Conservation (phyloP, 2,329 filamentous ascomycete species). For the Ceratocystis albifundus region DNA sequence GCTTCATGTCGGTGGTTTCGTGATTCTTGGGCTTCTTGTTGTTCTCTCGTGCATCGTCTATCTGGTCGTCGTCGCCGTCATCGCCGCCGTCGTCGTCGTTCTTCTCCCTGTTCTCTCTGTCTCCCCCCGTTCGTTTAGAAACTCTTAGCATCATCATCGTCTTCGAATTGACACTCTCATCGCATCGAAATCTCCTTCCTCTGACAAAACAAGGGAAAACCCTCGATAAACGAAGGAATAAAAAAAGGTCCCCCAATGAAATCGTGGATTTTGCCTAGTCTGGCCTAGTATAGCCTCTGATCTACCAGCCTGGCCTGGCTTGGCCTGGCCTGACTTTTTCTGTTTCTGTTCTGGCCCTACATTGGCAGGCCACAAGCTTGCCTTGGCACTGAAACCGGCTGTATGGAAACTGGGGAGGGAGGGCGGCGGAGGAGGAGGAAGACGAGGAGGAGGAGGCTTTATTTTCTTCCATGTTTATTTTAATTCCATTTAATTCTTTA, state of each 20-base stretch:
- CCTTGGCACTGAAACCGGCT: slow-evolving; percentile 5
- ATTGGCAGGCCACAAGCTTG: neutral
- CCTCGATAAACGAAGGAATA: neutral
- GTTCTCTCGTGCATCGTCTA: too few species aligned
- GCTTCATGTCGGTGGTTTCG: too few species aligned
- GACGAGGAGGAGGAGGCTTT: too few species aligned
- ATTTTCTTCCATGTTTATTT: neutral
- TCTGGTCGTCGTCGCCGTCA: too few species aligned
- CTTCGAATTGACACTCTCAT: neutral
- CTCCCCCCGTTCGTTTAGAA: too few species aligned
- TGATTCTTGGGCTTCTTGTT: too few species aligned
- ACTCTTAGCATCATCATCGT: neutral
- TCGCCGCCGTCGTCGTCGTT: too few species aligned
- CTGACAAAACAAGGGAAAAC: neutral
- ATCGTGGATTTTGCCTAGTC: neutral
- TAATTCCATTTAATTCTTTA: neutral
- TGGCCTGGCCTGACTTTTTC: neutral
- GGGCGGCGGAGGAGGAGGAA: too few species aligned
- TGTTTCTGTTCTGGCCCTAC: neutral
- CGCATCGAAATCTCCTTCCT: neutral
- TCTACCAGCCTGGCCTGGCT: neutral
- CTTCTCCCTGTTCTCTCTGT: too few species aligned
- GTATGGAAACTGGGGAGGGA: neutral
- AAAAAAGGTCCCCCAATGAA: neutral
- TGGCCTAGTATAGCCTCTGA: too few species aligned